Evolutionary conservation across 148 eudicot species (phyloP), one percentile per base, ranked within the genome.

Genomic region (Oxyria digyna): DNA sequence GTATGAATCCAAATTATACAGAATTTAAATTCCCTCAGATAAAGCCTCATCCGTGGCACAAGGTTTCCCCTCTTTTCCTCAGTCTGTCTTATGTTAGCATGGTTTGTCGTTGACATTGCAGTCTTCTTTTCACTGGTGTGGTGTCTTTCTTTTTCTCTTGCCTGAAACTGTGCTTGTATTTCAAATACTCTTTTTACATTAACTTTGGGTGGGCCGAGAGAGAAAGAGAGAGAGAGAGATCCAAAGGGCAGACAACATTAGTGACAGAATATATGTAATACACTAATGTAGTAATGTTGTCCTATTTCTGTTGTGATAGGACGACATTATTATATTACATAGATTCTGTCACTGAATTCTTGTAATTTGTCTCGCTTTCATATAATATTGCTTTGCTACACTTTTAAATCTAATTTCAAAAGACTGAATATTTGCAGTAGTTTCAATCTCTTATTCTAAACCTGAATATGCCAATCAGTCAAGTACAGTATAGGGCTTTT

Each of bases 11-110:
- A 74, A 92, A 92, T 74, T 92, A 92, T 72, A 92, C 97, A 15
- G 96, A 92, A 78, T 92, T 92, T 78, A 92, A 89, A 76, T 92
- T 92, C 70, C 97, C 97, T 20, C 97, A 92, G 83, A 92, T 92
- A 77, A 92, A 92, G 79, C 94, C 97, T 76, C 97, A 92, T 81
- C 97, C 97, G 33, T 92, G 97, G 96, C 97, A 92, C 81, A 92
- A 92, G 94, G 96, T 89, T 14, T 46, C 37, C 52, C 46, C 43
- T 33, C 38, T n/a, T 9, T 54, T 1, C 14, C 5, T 31, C 29
- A 27, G 37, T 29, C 31, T 59, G 38, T 59, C 62, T 18, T 52
- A 24, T 52, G 62, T 24, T 23, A 52, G 29, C 31, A 9, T 52
- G 13, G 27, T 24, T 23, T 52, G 18, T 59, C 13, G 38, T 57